These are phyloP conservation scores for Metroxylon sagu DNA, from an alignment of 176 grass and related monocot species.

Conservation along the genomic window DNA sequence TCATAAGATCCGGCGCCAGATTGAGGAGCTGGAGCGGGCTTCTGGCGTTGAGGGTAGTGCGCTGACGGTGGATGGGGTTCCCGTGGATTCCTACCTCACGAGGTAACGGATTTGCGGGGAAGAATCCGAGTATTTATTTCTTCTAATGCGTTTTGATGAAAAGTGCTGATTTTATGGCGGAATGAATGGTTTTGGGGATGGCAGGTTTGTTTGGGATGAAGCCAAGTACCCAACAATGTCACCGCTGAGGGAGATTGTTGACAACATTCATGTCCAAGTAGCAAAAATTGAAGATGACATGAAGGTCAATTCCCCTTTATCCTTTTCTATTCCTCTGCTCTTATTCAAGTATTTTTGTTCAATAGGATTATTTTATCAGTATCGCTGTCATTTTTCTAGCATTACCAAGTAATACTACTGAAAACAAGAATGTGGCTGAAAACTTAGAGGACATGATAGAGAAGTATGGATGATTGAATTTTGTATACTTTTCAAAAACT, in stretches of 20 bases:
- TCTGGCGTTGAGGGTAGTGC: conserved; percentile 38
- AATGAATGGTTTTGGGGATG: background rate
- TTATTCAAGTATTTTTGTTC: background rate
- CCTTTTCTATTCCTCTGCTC: background rate
- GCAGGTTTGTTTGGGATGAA: conserved; percentile 94
- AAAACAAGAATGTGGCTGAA: too few relatives aligned
- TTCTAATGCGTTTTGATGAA: background rate
- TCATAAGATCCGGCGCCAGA: conserved; percentile 95
- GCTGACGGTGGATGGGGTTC: conserved; percentile 87
- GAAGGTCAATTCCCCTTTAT: conserved; percentile 40
- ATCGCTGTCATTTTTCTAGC: too few relatives aligned
- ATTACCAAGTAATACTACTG: too few relatives aligned
- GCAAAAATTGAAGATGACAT: conserved; percentile 97
- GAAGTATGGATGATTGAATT: too few relatives aligned
- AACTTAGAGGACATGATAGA: too few relatives aligned
- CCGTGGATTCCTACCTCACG: conserved; percentile 86
- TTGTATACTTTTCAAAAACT: too few relatives aligned
- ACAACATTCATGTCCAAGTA: conserved; percentile 75
- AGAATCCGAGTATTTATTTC: background rate
- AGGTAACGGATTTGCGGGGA: conserved; percentile 27
- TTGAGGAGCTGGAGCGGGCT: conserved; percentile 78
- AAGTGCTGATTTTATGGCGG: too few relatives aligned
- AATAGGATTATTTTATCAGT: too few relatives aligned
- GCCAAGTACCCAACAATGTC: conserved; percentile 84
- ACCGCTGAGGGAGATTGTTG: conserved; percentile 65